phyloP scores from a whole-genome alignment of 2,329 filamentous ascomycete species.

The Bipolaris victoriae region DNA sequence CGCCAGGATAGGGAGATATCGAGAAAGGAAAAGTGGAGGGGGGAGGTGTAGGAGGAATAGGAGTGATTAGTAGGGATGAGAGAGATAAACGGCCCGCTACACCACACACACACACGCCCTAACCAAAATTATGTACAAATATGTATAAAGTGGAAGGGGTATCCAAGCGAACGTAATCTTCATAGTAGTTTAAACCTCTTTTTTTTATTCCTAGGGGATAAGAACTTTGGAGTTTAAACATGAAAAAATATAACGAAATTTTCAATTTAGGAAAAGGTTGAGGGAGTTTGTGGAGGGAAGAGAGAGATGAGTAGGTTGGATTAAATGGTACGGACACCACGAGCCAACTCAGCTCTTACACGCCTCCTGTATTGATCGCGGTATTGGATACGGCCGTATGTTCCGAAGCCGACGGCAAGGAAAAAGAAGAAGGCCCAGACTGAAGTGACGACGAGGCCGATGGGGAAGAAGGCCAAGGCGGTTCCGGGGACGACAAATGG shows the following conservation, averaged over 20 bases:
- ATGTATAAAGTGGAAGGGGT: constrained; percentile 23
- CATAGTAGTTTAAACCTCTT: constrained; percentile 6
- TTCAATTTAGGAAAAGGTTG: neutral
- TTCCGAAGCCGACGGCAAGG: constrained; percentile 65
- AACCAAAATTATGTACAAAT: constrained; percentile 29
- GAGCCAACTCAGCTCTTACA: constrained; percentile 50
- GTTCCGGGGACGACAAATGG: constrained; percentile 74
- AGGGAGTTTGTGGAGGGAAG: neutral
- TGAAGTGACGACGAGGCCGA: constrained; percentile 70
- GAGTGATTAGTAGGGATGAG: neutral
- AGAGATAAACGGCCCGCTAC: neutral
- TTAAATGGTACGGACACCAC: constrained; percentile 46
- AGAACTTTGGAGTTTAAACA: neutral
- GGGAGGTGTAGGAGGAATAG: neutral
- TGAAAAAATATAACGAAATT: neutral
- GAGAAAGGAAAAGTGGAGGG: too few relatives aligned
- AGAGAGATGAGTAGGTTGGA: neutral
- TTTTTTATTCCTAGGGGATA: neutral
- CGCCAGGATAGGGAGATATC: neutral
- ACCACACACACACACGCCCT: neutral
- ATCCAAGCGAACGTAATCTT: constrained; percentile 27
- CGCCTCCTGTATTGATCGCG: constrained; percentile 66
- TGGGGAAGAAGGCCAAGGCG: constrained; percentile 71
- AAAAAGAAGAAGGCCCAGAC: constrained; percentile 65
- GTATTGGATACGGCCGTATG: constrained; percentile 69